Conservation (phyloP, 441 rosid species). For the Jatropha multifida region DNA sequence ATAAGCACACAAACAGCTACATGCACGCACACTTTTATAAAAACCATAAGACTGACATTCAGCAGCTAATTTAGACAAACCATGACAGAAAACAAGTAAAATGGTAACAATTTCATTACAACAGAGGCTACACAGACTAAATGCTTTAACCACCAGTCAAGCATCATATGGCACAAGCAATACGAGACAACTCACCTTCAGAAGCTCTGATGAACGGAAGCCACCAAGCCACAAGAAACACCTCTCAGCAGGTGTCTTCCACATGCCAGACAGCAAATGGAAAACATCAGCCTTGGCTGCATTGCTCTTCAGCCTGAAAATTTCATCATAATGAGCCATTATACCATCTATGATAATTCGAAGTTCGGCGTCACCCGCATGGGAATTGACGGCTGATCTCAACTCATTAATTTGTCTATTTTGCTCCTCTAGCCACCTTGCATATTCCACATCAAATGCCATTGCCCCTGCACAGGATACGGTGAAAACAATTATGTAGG, state of each 20-base stretch:
- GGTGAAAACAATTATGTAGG: conserved; percentile 11
- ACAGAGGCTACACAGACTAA: not conserved
- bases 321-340: conserved; percentile 86
- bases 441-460: conserved; percentile 94
- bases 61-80: not conserved
- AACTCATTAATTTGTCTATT: conserved; percentile 80
- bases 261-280: conserved; percentile 96
- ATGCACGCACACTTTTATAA: not conserved
- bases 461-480: conserved; percentile 65
- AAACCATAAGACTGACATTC: not conserved
- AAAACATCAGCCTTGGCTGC: conserved; percentile 97
- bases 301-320: conserved; percentile 85
- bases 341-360: conserved; percentile 77
- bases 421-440: conserved; percentile 95
- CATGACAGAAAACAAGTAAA: not conserved
- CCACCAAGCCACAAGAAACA: conserved; percentile 99
- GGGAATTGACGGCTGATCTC: conserved; percentile 87
- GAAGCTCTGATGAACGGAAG: conserved; percentile 96
- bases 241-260: conserved; percentile 99
- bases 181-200: conserved; percentile 57
- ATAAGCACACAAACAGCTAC: too few relatives aligned
- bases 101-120: not conserved
- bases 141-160: not conserved
- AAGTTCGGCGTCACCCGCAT: conserved; percentile 90
- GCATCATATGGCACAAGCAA: not conserved